phyloP scores from a whole-genome alignment of 345 rosid genomes.

The Eucalyptus sp. region DNA sequence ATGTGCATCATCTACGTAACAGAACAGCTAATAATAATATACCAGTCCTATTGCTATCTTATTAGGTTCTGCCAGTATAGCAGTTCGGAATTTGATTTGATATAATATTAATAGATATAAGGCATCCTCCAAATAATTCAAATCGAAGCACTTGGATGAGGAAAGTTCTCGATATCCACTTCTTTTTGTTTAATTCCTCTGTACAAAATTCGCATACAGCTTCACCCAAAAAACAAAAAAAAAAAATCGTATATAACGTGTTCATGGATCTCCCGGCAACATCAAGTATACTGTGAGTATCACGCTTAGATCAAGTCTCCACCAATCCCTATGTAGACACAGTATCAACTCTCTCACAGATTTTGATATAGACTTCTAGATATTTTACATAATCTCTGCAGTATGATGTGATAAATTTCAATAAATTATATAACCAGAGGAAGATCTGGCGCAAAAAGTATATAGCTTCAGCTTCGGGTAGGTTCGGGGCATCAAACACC shows the following conservation, averaged over 20 bases:
- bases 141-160: too few species aligned
- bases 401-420: fast-evolving
- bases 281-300: background rate
- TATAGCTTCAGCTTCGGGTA: background rate
- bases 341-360: background rate
- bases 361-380: background rate
- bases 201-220: background rate
- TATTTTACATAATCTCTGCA: background rate
- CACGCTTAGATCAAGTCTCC: background rate
- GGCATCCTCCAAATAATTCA: too few species aligned
- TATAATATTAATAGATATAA: too few species aligned
- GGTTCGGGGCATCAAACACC: background rate
- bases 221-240: too few species aligned
- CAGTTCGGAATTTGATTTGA: too few species aligned
- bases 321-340: background rate
- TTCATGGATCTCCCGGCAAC: background rate
- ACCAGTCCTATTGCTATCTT: too few species aligned
- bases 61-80: too few species aligned
- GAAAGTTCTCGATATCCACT: constrained; percentile 7
- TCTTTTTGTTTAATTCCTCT: too few species aligned
- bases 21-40: too few species aligned
- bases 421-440: background rate
- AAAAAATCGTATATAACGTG: too few species aligned
- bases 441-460: constrained; percentile 11
- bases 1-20: too few species aligned